These are phyloP conservation scores for Rubroshorea leprosula DNA, from an alignment of 345 rosid species.

Conservation along the genomic window DNA sequence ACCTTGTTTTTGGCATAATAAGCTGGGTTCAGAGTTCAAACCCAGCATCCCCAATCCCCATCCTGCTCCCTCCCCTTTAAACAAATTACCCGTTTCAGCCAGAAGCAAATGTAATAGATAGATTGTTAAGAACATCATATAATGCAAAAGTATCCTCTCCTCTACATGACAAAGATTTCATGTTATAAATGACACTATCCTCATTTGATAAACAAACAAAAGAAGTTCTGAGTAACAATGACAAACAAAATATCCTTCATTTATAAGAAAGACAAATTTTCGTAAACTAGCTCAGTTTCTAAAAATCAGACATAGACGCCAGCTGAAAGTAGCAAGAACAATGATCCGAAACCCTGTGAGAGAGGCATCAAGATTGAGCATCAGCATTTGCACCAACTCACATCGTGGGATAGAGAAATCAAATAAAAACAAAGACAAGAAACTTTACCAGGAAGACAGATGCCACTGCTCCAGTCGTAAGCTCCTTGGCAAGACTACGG, in stretches of 20 bases:
- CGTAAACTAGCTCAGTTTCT: conserved; percentile 2
- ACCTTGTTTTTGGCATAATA: too few species aligned
- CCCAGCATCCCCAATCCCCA: too few species aligned
- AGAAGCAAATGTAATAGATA: too few species aligned
- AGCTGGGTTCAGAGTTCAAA: too few species aligned
- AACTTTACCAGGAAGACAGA: conserved; percentile 15
- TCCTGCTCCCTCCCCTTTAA: too few species aligned
- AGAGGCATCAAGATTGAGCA: conserved; percentile 5
- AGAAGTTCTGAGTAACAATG: not conserved
- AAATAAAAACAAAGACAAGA: not conserved
- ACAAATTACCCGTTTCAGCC: too few species aligned
- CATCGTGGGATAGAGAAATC: not conserved
- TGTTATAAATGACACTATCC: not conserved
- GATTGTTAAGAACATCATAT: not conserved
- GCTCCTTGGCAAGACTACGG: conserved; percentile 14
- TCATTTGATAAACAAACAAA: not conserved
- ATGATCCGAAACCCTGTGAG: conserved; percentile 90
- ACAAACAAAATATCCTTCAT: not conserved
- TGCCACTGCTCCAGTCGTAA: conserved; percentile 18
- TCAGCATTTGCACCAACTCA: conserved; percentile 2
- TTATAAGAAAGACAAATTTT: conserved; percentile 13
- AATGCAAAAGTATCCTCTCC: not conserved
- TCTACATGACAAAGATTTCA: not conserved
- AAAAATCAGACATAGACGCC: conserved; percentile 71
- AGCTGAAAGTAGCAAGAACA: conserved; percentile 81